Conservation (phyloP, 75 land plant genomes). For the Pinus taeda region DNA sequence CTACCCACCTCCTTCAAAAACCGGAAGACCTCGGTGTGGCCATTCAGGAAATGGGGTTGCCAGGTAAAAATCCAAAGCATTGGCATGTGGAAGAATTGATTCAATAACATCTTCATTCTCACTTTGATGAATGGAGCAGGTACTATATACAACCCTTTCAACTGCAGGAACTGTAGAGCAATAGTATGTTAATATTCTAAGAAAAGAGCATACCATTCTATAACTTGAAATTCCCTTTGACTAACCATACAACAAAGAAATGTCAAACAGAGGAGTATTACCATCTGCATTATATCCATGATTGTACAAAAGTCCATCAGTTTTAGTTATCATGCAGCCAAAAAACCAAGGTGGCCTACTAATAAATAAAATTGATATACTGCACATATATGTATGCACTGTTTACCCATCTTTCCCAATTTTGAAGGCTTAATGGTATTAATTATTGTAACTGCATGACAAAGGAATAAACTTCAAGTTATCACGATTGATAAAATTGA, state of each 20-base stretch:
- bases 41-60: conserved; percentile 67
- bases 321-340: background rate
- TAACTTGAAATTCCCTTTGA: background rate
- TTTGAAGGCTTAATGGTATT: background rate
- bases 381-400: background rate
- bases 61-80: conserved; percentile 56
- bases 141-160: conserved; percentile 90
- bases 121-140: conserved; percentile 80
- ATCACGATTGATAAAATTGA: too few relatives aligned
- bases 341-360: background rate
- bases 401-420: background rate
- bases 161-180: conserved; percentile 76
- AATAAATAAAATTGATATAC: background rate
- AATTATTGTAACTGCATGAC: background rate
- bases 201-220: background rate
- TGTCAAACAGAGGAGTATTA: background rate
- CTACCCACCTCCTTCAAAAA: conserved; percentile 78
- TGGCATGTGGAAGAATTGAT: conserved; percentile 66
- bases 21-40: conserved; percentile 89
- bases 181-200: background rate
- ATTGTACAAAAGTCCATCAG: background rate
- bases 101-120: conserved; percentile 92
- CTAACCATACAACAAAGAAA: background rate
- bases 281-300: background rate
- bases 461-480: background rate